These are phyloP conservation scores for Colletotrichum sansevieriae DNA, from an alignment of 2,329 filamentous ascomycete genomes.

Conservation along the genomic window DNA sequence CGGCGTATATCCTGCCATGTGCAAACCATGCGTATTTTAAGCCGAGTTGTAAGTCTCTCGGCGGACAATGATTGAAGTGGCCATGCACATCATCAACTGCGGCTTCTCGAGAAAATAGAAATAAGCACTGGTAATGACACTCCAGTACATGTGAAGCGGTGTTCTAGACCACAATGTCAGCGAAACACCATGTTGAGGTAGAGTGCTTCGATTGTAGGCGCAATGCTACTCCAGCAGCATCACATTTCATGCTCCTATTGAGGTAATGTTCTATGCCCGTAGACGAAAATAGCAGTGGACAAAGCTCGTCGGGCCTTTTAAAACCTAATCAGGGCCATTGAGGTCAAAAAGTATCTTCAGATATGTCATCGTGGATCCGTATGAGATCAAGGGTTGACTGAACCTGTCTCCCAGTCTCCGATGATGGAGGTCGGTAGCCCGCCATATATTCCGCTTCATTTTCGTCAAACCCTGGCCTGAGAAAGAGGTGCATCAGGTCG, in stretches of 20 bases:
- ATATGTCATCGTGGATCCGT: constrained; percentile 18
- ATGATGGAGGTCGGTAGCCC: constrained; percentile 37
- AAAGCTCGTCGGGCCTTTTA: constrained; percentile 33
- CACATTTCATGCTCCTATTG: constrained; percentile 32
- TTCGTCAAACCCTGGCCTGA: constrained; percentile 33
- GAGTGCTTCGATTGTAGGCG: constrained; percentile 3
- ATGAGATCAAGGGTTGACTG: constrained; percentile 3
- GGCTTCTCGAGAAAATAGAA: not conserved
- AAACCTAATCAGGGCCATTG: constrained; percentile 6
- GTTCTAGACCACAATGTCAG: constrained; percentile 16
- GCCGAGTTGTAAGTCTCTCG: constrained; percentile 1
- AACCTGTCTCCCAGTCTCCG: constrained; percentile 35
- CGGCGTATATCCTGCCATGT: constrained; percentile 18
- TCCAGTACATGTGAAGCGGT: not conserved
- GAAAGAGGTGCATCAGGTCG: constrained; percentile 10
- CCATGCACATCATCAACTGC: constrained; percentile 31
- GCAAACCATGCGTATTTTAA: not conserved
- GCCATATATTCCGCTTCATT: constrained; percentile 37
- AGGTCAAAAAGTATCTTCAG: constrained; percentile 17
- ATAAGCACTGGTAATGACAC: not conserved
- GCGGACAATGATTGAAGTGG: constrained; percentile 3
- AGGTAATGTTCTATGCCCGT: constrained; percentile 14
- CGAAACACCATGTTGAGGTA: not conserved
- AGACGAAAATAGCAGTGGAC: constrained; percentile 33
- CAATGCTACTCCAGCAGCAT: not conserved